Evolutionary conservation across 768 basidiomycete species (phyloP).

Genomic region (Dendrothele bispora): DNA sequence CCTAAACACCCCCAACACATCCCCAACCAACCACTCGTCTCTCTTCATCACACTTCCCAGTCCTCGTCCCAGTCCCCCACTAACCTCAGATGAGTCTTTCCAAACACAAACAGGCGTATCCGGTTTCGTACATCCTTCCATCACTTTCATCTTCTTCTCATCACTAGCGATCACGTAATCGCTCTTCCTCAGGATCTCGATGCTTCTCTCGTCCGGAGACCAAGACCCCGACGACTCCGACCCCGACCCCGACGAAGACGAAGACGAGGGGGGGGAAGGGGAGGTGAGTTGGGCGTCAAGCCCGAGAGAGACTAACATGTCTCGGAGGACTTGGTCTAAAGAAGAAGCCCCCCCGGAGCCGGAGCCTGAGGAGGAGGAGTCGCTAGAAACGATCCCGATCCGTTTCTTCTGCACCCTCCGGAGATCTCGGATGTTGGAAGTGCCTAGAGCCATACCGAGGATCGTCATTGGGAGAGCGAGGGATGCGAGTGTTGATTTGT

Average conservation of each 20-base stretch:
- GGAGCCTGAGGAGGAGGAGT: no score
- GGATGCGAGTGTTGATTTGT: neutral
- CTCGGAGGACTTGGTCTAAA: neutral
- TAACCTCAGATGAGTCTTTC: neutral
- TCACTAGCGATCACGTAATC: slow-evolving; percentile 1
- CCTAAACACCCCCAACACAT: no score
- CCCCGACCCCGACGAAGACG: no score
- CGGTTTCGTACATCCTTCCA: neutral
- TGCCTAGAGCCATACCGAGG: slow-evolving; percentile 1
- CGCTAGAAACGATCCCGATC: neutral
- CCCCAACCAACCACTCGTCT: neutral
- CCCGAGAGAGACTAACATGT: neutral
- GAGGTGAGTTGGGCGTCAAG: neutral
- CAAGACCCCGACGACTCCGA: no score
- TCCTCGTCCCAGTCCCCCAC: no score
- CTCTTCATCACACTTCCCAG: neutral
- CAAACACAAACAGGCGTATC: neutral
- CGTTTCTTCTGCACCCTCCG: neutral
- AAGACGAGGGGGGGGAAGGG: no score
- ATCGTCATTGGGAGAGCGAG: neutral
- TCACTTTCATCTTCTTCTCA: neutral
- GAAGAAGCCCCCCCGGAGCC: no score
- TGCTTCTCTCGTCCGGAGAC: neutral
- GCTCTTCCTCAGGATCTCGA: neutral
- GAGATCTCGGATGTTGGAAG: neutral